Conservation (phyloP, 2,329 filamentous ascomycete genomes). For the Beauveria bassiana region DNA sequence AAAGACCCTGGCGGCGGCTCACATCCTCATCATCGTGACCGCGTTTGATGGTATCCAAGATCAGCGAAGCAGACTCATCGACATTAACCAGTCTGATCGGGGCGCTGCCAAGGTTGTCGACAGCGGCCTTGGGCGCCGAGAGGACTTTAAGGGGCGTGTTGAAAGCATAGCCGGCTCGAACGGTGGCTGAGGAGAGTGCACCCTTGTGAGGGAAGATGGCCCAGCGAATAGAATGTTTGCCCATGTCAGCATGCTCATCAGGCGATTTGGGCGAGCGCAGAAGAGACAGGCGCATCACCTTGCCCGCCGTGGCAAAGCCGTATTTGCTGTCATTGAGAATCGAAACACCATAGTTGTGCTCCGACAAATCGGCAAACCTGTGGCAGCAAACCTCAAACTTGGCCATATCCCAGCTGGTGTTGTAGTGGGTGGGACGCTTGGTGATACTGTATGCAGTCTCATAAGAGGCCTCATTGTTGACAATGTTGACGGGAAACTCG, state of each 20-base stretch:
- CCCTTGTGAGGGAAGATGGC: conserved; percentile 82
- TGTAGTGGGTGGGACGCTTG: conserved; percentile 90
- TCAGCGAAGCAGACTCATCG: conserved; percentile 47
- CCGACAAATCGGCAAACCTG: conserved; percentile 86
- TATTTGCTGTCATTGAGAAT: conserved; percentile 96
- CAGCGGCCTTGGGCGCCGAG: conserved; percentile 20
- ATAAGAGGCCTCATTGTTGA: conserved; percentile 87
- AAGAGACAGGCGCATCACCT: conserved; percentile 80
- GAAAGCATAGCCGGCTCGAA: conserved; percentile 82
- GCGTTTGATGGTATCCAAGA: conserved; percentile 87
- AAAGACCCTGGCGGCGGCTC: conserved; percentile 51
- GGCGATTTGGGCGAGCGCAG: conserved; percentile 86
- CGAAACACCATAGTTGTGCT: conserved; percentile 81
- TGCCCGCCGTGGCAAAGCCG: conserved; percentile 85
- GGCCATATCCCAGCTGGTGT: conserved; percentile 95
- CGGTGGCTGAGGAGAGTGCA: conserved; percentile 60
- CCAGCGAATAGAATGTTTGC: conserved; percentile 77
- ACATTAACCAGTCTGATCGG: conserved; percentile 62
- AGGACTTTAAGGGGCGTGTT: conserved; percentile 63
- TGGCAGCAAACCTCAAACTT: conserved; percentile 97
- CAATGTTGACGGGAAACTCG: conserved; percentile 88
- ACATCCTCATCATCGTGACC: conserved; percentile 82
- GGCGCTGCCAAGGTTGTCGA: conserved; percentile 21
- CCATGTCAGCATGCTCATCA: conserved; percentile 92
- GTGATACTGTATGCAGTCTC: conserved; percentile 92